Base-by-base conservation (phyloP, 2,329 filamentous ascomycete species). In the Thermochaetoides dissita region DNA sequence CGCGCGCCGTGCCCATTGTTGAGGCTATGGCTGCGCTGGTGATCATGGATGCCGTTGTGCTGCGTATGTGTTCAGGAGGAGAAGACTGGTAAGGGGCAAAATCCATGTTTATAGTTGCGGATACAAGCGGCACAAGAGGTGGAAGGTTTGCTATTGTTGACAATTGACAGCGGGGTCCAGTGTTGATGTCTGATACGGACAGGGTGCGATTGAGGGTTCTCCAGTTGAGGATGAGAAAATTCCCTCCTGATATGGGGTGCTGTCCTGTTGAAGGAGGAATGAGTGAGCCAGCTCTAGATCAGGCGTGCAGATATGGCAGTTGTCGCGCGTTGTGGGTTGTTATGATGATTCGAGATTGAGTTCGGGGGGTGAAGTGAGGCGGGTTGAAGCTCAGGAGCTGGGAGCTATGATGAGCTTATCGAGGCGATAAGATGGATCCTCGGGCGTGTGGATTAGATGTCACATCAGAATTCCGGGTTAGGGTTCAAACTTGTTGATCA, bases 21-120 rank as follows among this genome's bases (percentile, higher is more conserved):
- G 88, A 96, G 69, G 78, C 81, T 34, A 96, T 96, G 89, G 82
- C 88, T 2, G 78, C 87, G 1, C 63, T 96, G 46, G 83, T 86
- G 4, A 68, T 95, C 43, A 87, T 94, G 29, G 72, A 76, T 8
- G 64, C 53, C 41, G 79, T 72, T 40, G 87, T 85, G 12, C 85
- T 93, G 59, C 87, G 72, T 40, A 82, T 78, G 55, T 81, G 73
- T 66, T 96, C 88, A 8, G 91, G 91, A 10, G 83, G 82, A 38
- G 82, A 82, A 62, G 89, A 89, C 68, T 96, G 91, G 65, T 96
- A 98, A 33, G 91, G 91, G 37, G 91, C 91, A 61, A 96, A 98
- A 67, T 95, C 84, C 84, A 91, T 91, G 43, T 32, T 49, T 24
- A 24, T 24, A 5, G 17, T 24, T 24, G 17, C 5, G 17, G 17